These are phyloP conservation scores for Claviceps sorghi DNA, from an alignment of 2,329 filamentous ascomycete species.

Conservation along the genomic window DNA sequence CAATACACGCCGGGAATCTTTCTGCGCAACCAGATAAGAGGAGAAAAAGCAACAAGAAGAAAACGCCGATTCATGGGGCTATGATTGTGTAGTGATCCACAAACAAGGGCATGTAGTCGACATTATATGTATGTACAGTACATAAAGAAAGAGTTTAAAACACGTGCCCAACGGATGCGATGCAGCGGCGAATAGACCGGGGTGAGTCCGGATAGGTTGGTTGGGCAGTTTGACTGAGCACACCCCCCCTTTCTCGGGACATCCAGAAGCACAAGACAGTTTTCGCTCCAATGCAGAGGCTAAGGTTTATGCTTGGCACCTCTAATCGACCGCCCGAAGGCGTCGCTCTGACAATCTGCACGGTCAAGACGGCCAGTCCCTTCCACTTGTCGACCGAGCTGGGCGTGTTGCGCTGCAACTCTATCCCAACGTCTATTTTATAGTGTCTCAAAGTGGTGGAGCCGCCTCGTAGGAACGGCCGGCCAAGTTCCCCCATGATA, in stretches of 20 bases:
- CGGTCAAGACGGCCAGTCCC: not conserved
- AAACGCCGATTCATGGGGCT: not conserved
- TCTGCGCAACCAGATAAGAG: conserved; percentile 1
- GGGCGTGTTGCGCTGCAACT: not conserved
- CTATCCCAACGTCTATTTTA: not conserved
- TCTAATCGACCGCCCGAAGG: not conserved
- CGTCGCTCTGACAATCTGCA: not conserved
- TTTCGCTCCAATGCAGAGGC: not conserved
- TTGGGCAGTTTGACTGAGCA: not conserved
- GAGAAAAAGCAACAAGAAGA: not conserved
- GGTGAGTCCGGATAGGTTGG: not conserved
- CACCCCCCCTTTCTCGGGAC: not conserved
- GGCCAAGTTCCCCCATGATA: conserved; percentile 1
- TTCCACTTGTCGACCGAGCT: not conserved
- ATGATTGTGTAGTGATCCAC: not conserved
- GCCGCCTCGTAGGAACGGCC: not conserved
- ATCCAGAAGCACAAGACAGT: not conserved
- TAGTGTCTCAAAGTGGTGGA: conserved; percentile 4
- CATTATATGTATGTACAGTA: too few species aligned
- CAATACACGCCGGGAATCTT: not conserved
- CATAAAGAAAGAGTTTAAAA: not conserved
- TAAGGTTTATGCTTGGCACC: not conserved
- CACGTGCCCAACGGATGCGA: not conserved
- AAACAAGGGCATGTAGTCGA: conserved; percentile 1
- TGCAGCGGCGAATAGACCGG: not conserved